phyloP scores from a whole-genome alignment of 1,284 basidiomycete species.

The Rhodotorula sp. region DNA sequence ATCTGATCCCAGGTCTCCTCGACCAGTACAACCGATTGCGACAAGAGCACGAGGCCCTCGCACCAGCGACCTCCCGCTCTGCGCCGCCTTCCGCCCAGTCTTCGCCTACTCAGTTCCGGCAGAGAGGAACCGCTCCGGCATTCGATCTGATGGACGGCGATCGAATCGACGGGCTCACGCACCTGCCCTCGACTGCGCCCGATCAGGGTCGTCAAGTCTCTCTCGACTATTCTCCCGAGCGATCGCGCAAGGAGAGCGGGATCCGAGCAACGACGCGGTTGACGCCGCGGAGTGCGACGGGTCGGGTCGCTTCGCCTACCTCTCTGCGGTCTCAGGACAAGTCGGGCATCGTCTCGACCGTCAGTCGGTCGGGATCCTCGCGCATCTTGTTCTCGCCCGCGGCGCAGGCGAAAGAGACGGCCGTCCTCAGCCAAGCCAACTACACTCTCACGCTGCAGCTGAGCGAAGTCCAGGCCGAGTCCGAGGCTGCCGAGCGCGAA shows the following conservation, averaged over 20 bases:
- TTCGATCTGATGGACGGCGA: no score
- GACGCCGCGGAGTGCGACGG: neutral
- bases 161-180: no score
- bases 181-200: neutral
- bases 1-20: slow-evolving; percentile 53
- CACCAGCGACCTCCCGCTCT: slow-evolving; percentile 2
- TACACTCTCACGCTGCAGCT: slow-evolving; percentile 71
- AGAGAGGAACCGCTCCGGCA: no score
- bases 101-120: no score
- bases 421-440: slow-evolving; percentile 72
- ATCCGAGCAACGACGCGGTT: neutral
- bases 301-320: slow-evolving; percentile 14
- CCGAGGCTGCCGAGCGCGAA: slow-evolving; percentile 62
- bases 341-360: neutral
- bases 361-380: neutral
- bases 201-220: no score
- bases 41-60: slow-evolving; percentile 48
- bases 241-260: no score
- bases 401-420: slow-evolving; percentile 60
- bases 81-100: no score
- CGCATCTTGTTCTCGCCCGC: slow-evolving; percentile 50
- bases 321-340: neutral
- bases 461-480: slow-evolving; percentile 69
- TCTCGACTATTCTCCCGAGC: no score
- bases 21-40: slow-evolving; percentile 51